These are phyloP conservation scores for Ormosia semicastrata DNA, from an alignment of 306 rosid species.

Conservation along the genomic window DNA sequence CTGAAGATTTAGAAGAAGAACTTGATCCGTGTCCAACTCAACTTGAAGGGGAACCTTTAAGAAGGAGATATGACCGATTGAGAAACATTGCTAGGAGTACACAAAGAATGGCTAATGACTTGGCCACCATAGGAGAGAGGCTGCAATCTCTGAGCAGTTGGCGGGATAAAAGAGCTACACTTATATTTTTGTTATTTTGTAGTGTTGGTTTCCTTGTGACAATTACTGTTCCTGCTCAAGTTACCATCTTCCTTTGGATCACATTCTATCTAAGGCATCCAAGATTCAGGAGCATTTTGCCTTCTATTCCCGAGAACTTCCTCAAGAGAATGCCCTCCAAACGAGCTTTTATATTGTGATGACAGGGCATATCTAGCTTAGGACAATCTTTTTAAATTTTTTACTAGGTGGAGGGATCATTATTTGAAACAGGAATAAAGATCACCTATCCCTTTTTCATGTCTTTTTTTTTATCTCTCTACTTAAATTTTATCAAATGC, in stretches of 20 bases:
- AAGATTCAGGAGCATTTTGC: constrained; percentile 15
- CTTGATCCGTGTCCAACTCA: constrained; percentile 42
- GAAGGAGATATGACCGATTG: constrained; percentile 43
- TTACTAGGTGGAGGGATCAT: neutral
- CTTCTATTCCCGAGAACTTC: constrained; percentile 30
- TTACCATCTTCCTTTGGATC: constrained; percentile 10
- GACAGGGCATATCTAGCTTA: neutral
- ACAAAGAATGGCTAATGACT: constrained; percentile 27
- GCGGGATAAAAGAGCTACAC: constrained; percentile 53
- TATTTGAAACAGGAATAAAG: neutral
- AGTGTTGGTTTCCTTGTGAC: constrained; percentile 20
- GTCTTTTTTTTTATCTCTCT: too few relatives aligned
- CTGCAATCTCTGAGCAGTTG: constrained; percentile 41
- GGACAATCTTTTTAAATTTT: neutral
- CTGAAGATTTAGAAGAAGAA: constrained; percentile 51
- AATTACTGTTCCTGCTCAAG: neutral
- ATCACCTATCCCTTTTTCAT: too few relatives aligned
- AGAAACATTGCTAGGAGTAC: constrained; percentile 29
- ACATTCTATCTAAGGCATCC: constrained; percentile 43
- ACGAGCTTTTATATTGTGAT: constrained; percentile 27
- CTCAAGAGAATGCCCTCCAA: constrained; percentile 40
- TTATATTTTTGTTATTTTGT: constrained; percentile 33
- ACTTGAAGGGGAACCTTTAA: constrained; percentile 23
- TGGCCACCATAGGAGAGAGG: constrained; percentile 41
- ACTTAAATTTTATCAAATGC: too few relatives aligned